phyloP scores from a whole-genome alignment of 1,284 basidiomycete genomes.

The Thecaphora thlaspeos region DNA sequence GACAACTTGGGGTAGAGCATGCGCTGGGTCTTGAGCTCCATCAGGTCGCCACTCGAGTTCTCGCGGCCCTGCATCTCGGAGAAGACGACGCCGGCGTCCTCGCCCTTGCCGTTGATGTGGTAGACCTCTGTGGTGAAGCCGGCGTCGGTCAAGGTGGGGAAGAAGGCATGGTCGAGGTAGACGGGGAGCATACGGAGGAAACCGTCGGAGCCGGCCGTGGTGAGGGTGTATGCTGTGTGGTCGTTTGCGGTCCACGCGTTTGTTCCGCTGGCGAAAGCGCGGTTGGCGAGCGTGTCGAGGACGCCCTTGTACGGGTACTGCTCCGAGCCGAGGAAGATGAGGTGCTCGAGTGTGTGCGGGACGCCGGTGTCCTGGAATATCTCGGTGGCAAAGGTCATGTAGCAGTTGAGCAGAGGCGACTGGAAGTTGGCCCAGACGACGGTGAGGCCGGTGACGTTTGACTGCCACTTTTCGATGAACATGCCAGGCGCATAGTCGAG shows the following conservation, averaged over 20 bases:
- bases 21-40: slow-evolving; percentile 68
- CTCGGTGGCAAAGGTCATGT: slow-evolving; percentile 88
- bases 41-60: slow-evolving; percentile 85
- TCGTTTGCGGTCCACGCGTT: slow-evolving; percentile 66
- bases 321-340: slow-evolving; percentile 54
- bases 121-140: slow-evolving; percentile 81
- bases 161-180: slow-evolving; percentile 94
- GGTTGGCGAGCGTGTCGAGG: slow-evolving; percentile 93
- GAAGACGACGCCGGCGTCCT: slow-evolving; percentile 91
- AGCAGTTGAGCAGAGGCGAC: slow-evolving; percentile 88
- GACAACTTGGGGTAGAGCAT: slow-evolving; percentile 77
- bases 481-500: slow-evolving; percentile 72
- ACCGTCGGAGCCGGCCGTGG: slow-evolving; percentile 94
- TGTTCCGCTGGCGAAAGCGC: slow-evolving; percentile 84
- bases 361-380: slow-evolving; percentile 65
- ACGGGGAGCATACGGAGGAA: slow-evolving; percentile 92
- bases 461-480: slow-evolving; percentile 78
- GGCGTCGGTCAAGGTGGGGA: slow-evolving; percentile 87
- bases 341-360: slow-evolving; percentile 53
- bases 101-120: slow-evolving; percentile 84
- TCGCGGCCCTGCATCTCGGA: slow-evolving; percentile 89
- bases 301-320: slow-evolving; percentile 89
- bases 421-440: slow-evolving; percentile 61
- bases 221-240: slow-evolving; percentile 79
- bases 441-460: slow-evolving; percentile 73